Evolutionary conservation across 1,139 yeast genomes (phyloP).

Genomic region (Wickerhamiella infanticola): DNA sequence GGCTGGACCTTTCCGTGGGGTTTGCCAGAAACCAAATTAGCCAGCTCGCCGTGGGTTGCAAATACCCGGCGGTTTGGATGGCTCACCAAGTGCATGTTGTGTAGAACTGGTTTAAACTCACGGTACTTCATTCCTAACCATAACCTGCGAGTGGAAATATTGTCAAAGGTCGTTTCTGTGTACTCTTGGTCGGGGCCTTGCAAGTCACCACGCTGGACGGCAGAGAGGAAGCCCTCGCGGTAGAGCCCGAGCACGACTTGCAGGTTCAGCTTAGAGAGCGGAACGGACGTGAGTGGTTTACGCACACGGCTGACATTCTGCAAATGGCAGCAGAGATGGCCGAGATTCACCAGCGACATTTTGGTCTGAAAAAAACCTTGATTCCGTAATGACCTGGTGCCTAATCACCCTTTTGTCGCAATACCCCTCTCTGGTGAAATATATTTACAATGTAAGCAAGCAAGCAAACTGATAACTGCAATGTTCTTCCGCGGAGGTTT

Average conservation of each 20-base stretch:
- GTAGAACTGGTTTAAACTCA: slow-evolving; percentile 60
- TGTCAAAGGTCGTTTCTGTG: slow-evolving; percentile 75
- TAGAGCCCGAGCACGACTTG: slow-evolving; percentile 73
- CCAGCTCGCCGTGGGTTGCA: slow-evolving; percentile 48
- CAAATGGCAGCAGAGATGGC: slow-evolving; percentile 74
- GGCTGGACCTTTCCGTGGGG: slow-evolving; percentile 65
- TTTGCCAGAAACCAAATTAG: slow-evolving; percentile 60
- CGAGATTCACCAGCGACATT: slow-evolving; percentile 78
- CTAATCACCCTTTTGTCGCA: too few species aligned
- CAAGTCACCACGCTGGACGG: slow-evolving; percentile 76
- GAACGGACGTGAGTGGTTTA: slow-evolving; percentile 62
- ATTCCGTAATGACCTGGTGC: too few species aligned
- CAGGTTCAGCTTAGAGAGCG: slow-evolving; percentile 69
- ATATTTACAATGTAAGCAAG: too few species aligned
- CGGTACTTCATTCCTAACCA: slow-evolving; percentile 90
- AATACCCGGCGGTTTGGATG: slow-evolving; percentile 71
- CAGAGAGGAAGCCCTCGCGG: slow-evolving; percentile 77
- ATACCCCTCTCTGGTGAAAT: too few species aligned
- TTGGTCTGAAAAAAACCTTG: not conserved
- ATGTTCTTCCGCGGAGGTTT: too few species aligned
- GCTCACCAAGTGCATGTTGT: slow-evolving; percentile 56
- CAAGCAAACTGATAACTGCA: too few species aligned
- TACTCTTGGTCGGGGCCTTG: slow-evolving; percentile 71
- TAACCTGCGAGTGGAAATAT: slow-evolving; percentile 68
- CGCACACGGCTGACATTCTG: slow-evolving; percentile 76